Base-by-base conservation (phyloP, 1,139 yeast species). In the Pichia sp. region DNA sequence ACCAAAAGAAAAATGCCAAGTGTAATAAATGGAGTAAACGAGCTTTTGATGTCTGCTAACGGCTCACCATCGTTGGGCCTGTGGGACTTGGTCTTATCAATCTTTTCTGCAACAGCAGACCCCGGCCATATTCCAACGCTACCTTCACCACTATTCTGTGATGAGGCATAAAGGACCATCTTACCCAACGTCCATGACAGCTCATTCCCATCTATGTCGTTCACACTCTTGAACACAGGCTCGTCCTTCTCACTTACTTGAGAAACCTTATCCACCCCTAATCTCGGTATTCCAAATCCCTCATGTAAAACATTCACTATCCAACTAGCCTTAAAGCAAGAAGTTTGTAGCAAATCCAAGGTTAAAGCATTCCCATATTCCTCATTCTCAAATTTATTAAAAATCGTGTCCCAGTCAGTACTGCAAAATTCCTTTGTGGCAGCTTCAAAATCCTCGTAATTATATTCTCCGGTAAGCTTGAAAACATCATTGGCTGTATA, bases 181-280 rank as follows among this genome's bases (percentile, higher is more conserved):
- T 92, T 76, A 6, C 96, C 96, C 50, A 88, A 70, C 0, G 96
- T 87, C 96, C 96, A 89, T 0, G 95, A 84, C 54, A 88, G 81
- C 48, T 86, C 84, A 4, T 82, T 77, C 0, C 90, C 92, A 48
- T 82, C 81, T 50, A 87, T 72, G 51, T 77, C 73, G 58, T 87
- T 87, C 8, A 86, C 84, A 47, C 88, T 76, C 60, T 82, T 83
- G 58, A 89, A 79, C 0, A 57, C 50, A 4, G 64, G 87, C 51
- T 49, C 63, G 54, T 51, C 57, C 3, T 58, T 52, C 11, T 58
- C 61, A 59, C 49, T 67, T 54, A 55, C 57, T 8, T 57, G 56
- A 23, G 57, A 57, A 2, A 67, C 67, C 0, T 76, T 65, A 45
- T 82, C 86, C 44, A 82, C 58, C 7, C 80, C 87, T 11, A 81